phyloP scores from a whole-genome alignment of 352 stramenopile genomes.

The Phytophthora chlamydospora region DNA sequence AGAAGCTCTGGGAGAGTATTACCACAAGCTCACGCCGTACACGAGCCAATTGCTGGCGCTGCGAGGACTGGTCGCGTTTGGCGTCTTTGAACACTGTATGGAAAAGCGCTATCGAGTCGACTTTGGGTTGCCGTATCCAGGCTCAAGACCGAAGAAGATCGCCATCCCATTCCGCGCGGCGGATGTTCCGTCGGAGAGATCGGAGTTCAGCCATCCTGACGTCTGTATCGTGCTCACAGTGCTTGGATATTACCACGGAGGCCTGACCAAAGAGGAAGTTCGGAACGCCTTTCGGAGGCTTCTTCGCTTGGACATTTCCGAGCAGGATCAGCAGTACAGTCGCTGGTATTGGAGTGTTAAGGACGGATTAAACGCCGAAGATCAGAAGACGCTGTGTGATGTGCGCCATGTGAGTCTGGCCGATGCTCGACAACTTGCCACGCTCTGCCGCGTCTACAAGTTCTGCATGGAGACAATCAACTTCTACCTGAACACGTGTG shows the following conservation, averaged over 20 bases:
- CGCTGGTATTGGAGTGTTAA: slow-evolving; percentile 66
- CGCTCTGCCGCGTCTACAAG: slow-evolving; percentile 55
- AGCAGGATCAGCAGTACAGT: slow-evolving; percentile 68
- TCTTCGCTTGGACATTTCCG: slow-evolving; percentile 64
- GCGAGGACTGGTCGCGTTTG: slow-evolving; percentile 77
- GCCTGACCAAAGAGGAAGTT: slow-evolving; percentile 61
- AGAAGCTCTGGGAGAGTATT: slow-evolving; percentile 21
- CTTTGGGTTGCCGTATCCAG: slow-evolving; percentile 64
- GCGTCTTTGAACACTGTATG: slow-evolving; percentile 82
- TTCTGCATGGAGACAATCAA: slow-evolving; percentile 81
- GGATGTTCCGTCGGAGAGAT: slow-evolving; percentile 80
- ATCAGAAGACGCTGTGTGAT: slow-evolving; percentile 45
- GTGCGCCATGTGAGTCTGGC: slow-evolving; percentile 78
- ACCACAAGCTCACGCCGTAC: slow-evolving; percentile 31
- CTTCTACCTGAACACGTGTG: slow-evolving; percentile 82
- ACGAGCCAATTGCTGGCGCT: slow-evolving; percentile 60
- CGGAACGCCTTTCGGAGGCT: slow-evolving; percentile 58
- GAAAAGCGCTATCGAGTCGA: slow-evolving; percentile 86
- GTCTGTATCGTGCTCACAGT: slow-evolving; percentile 83
- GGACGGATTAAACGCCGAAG: slow-evolving; percentile 9
- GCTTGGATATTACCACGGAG: slow-evolving; percentile 86
- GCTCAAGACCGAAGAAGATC: slow-evolving; percentile 63
- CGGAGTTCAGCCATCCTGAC: slow-evolving; percentile 91
- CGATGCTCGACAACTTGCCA: slow-evolving; percentile 67
- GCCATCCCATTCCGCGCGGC: slow-evolving; percentile 88